phyloP scores from a whole-genome alignment of 2,329 filamentous ascomycete genomes.

The Zalaria obscura region DNA sequence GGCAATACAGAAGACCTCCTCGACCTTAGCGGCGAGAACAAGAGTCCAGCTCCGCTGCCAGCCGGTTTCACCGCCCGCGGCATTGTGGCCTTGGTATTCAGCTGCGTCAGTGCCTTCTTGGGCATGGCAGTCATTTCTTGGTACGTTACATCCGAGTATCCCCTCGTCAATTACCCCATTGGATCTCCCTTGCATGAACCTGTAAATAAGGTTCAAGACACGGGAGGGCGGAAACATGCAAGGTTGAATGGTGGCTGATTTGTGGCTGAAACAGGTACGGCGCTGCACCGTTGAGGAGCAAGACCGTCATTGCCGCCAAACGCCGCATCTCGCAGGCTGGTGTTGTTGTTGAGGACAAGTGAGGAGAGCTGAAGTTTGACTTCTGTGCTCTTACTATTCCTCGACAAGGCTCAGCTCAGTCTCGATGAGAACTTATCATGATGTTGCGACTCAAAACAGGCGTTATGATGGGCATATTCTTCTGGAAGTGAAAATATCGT shows the following conservation, averaged over 20 bases:
- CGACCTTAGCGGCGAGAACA: conserved; percentile 49
- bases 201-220: too few relatives aligned
- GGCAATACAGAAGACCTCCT: conserved; percentile 51
- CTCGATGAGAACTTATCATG: too few relatives aligned
- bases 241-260: conserved; percentile 1
- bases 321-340: conserved; percentile 10
- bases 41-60: conserved; percentile 41
- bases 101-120: conserved; percentile 51
- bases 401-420: too few relatives aligned
- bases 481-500: too few relatives aligned
- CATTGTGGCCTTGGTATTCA: conserved; percentile 62
- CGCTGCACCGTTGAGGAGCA: conserved; percentile 14
- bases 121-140: conserved; percentile 54
- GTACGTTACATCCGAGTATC: conserved; percentile 35
- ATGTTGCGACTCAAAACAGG: too few relatives aligned
- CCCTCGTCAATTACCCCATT: background rate
- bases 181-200: too few relatives aligned
- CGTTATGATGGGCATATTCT: too few relatives aligned
- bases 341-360: background rate
- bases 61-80: conserved; percentile 57
- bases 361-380: background rate
- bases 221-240: background rate
- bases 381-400: too few relatives aligned
- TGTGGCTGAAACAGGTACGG: conserved; percentile 17
- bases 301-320: conserved; percentile 13